Percentiles rank a stretch among this genome's conserved stretches.
These are phyloP conservation scores for Ophiocordyceps camponoti-saundersi DNA, from an alignment of 2,329 filamentous ascomycete species.

Conservation along the genomic window DNA sequence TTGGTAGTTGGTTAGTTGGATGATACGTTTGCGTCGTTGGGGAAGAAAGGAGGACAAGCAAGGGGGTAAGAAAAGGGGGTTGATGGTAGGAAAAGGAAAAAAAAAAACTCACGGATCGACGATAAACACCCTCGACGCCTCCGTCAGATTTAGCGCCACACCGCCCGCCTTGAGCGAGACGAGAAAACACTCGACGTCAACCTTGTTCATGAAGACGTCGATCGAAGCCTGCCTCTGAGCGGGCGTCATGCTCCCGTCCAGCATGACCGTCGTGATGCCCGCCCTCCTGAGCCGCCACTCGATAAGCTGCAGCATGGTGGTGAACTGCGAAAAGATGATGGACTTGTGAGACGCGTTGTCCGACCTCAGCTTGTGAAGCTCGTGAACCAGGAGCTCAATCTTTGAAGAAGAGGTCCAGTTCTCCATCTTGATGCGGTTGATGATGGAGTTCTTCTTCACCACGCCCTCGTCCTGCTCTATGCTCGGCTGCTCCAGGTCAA, in stretches of 20 bases:
- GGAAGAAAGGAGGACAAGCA: background rate
- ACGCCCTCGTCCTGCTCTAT: conserved; percentile 78
- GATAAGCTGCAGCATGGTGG: conserved; percentile 89
- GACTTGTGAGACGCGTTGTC: conserved; percentile 91
- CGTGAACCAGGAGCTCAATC: conserved; percentile 90
- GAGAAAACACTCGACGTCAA: conserved; percentile 87
- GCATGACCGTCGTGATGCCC: conserved; percentile 96
- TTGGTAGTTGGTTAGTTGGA: too few species aligned
- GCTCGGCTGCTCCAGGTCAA: conserved; percentile 89
- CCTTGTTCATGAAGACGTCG: conserved; percentile 89
- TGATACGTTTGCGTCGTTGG: too few species aligned
- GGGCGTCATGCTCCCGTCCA: conserved; percentile 94
- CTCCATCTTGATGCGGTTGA: conserved; percentile 97
- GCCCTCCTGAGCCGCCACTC: conserved; percentile 92
- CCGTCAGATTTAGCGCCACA: conserved; percentile 86
- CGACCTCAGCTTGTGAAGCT: conserved; percentile 78
- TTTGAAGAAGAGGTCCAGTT: conserved; percentile 98
- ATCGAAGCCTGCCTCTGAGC: conserved; percentile 86
- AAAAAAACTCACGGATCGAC: conserved; percentile 64
- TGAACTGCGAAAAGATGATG: conserved; percentile 96
- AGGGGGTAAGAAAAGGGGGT: background rate
- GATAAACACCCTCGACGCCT: conserved; percentile 89
- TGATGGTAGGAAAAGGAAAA: background rate
- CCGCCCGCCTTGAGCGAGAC: conserved; percentile 93
- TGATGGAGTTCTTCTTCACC: conserved; percentile 91